Conservation (phyloP, 306 rosid genomes). For the Boehmeria nivea region DNA sequence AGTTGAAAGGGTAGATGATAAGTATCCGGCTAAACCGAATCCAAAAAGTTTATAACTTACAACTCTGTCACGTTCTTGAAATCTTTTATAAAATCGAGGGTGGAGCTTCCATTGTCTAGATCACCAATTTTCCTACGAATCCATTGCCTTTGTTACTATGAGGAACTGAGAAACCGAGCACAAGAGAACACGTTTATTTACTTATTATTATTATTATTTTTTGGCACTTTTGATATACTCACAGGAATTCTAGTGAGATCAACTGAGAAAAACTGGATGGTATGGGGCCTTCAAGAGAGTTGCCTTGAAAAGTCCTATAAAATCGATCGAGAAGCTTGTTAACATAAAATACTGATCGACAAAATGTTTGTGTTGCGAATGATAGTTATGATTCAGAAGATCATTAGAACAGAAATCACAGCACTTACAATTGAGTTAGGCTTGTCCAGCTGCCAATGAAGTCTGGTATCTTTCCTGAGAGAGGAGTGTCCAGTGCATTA, state of each 20-base stretch:
- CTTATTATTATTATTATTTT: no score
- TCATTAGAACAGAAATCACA: no score
- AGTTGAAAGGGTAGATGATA: no score
- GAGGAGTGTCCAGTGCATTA: slow-evolving; percentile 17
- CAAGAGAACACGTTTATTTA: no score
- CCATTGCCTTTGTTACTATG: no score
- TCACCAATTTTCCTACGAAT: slow-evolving; percentile 20
- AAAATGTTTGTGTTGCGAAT: not conserved
- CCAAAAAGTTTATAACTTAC: slow-evolving; percentile 17
- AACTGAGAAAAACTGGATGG: slow-evolving; percentile 27
- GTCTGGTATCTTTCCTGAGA: slow-evolving; percentile 25
- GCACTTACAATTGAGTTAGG: slow-evolving; percentile 14
- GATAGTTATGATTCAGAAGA: no score
- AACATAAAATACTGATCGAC: not conserved
- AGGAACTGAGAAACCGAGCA: no score
- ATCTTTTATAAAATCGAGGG: slow-evolving; percentile 18
- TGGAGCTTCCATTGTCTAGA: slow-evolving; percentile 18
- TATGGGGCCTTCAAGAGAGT: slow-evolving; percentile 33
- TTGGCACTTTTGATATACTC: slow-evolving; percentile 9
- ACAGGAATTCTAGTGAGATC: slow-evolving; percentile 15
- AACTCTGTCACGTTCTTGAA: slow-evolving; percentile 13
- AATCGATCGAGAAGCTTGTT: slow-evolving; percentile 1
- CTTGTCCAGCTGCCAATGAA: slow-evolving; percentile 32
- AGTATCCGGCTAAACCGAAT: no score
- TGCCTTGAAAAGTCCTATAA: slow-evolving; percentile 19